A percentile compares a stretch with the other conserved stretches of the same genome.
These are phyloP conservation scores for Melastoma malabathricum DNA, from an alignment of 345 rosid species.

Conservation along the genomic window DNA sequence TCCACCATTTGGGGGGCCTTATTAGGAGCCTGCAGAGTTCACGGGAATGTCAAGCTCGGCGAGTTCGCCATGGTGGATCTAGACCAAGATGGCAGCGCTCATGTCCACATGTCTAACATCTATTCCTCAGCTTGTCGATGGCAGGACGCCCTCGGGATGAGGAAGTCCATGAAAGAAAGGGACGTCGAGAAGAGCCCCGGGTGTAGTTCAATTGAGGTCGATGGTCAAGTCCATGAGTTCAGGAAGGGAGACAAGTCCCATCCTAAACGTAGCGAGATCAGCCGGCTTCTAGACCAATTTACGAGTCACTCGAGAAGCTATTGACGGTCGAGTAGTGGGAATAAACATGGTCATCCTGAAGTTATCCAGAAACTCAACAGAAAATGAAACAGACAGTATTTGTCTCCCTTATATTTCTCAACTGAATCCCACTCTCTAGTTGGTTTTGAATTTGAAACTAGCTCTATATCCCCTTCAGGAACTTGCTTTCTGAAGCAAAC, in stretches of 20 bases:
- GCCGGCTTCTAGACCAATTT: slow-evolving; percentile 17
- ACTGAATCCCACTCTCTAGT: too few relatives aligned
- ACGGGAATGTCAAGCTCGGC: slow-evolving; percentile 36
- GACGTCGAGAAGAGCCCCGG: slow-evolving; percentile 38
- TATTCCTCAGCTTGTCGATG: slow-evolving; percentile 36
- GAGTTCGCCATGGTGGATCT: slow-evolving; percentile 29
- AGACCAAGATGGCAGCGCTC: slow-evolving; percentile 22
- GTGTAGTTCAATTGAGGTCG: slow-evolving; percentile 39
- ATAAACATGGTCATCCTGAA: too few relatives aligned
- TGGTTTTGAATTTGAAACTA: too few relatives aligned
- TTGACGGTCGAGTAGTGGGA: too few relatives aligned
- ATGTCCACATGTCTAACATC: slow-evolving; percentile 40
- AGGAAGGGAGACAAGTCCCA: slow-evolving; percentile 39
- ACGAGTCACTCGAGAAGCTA: slow-evolving; percentile 13
- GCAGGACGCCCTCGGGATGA: slow-evolving; percentile 32
- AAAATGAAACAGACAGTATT: too few relatives aligned
- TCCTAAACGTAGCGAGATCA: slow-evolving; percentile 14
- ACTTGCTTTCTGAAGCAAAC: too few relatives aligned
- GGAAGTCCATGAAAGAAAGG: slow-evolving; percentile 35
- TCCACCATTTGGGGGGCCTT: slow-evolving; percentile 44
- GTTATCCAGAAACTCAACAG: too few relatives aligned
- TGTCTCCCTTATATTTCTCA: too few relatives aligned
- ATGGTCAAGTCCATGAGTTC: slow-evolving; percentile 35
- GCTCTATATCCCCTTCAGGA: too few relatives aligned
- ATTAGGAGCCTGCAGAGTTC: slow-evolving; percentile 35